Conservation (phyloP, 306 rosid species). For the Vachellia pachyceras region DNA sequence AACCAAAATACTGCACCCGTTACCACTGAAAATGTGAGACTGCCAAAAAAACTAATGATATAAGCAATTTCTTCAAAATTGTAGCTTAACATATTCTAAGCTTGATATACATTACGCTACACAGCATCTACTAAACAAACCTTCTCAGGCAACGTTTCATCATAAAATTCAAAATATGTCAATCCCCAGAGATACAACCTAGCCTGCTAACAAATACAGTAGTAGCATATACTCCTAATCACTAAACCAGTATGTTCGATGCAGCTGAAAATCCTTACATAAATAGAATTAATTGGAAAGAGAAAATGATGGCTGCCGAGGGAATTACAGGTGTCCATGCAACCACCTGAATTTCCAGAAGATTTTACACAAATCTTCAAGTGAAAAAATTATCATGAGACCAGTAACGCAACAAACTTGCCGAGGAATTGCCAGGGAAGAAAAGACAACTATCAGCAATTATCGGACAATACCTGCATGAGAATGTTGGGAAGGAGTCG, state of each 20-base stretch:
- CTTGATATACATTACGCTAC: slow-evolving; percentile 9
- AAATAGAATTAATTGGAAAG: neutral
- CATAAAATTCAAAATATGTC: slow-evolving; percentile 1
- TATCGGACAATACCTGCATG: slow-evolving; percentile 68
- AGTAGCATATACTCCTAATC: slow-evolving; percentile 2
- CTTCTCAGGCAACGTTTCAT: slow-evolving; percentile 1
- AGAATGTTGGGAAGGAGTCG: slow-evolving; percentile 88
- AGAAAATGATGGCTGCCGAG: neutral
- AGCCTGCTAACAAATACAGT: neutral
- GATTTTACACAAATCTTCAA: neutral
- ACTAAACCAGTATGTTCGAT: neutral
- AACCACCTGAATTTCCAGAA: slow-evolving; percentile 26
- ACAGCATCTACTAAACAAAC: neutral
- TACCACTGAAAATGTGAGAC: slow-evolving; percentile 28
- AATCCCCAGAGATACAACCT: neutral
- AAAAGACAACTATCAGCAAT: neutral
- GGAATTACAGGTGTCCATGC: neutral
- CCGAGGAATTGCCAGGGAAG: neutral
- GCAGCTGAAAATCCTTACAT: neutral
- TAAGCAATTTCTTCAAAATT: neutral
- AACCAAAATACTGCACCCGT: neutral
- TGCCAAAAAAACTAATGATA: slow-evolving; percentile 15
- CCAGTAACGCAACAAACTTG: slow-evolving; percentile 8
- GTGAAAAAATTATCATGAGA: neutral
- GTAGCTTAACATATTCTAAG: neutral